Evolutionary conservation across 257 asterid species (phyloP), one percentile per base, ranked within the genome.

Genomic region (Solanum lycopersicoides): DNA sequence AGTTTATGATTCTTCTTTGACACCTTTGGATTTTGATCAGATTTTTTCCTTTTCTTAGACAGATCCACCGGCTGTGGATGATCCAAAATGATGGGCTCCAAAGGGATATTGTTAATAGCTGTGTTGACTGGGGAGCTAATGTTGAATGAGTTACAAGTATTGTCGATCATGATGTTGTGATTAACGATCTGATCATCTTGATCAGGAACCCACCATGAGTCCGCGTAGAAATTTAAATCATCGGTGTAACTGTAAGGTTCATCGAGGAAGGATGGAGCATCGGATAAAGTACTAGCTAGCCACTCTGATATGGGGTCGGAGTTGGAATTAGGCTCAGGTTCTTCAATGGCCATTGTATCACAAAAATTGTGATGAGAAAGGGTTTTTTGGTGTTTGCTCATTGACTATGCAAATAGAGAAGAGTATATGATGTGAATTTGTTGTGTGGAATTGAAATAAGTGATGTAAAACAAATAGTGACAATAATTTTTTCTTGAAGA

Each of bases 31-130:
- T 41, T 65, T 47, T 83, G 84, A 44, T 91, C 93, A 42, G 85
- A 39, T 37, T 82, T 86, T 89, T 96, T 96, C 59, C 98, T 79
- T 87, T 95, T 95, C 92, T 90, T 95, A 15, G 92, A 88, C 34
- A 84, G 80, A 50, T 92, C 93, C 13, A 69, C 83, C 9, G 86
- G 90, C 39, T 75, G 90, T 28, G 91, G 89, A 60, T 86, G 93
- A 76, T 87, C 63, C 44, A 91, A 85, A 16, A 88, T 30, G 9
- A 85, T 13, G 8, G 94, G 87, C 56, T 90, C 92, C 1, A 89
- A n/a, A 28, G 92, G 91, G 9, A 90, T 85, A 3, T 89, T 53
- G 69, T 90, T 88, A 3, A 90, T 79, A 35, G 87, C 82, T 4
- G 91, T 72, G 41, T 89, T 88, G 44, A 79, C 30, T 6, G 89